Evolutionary conservation across 2,329 filamentous ascomycete species (phyloP).

Genomic region (Juglanconis juglandina): DNA sequence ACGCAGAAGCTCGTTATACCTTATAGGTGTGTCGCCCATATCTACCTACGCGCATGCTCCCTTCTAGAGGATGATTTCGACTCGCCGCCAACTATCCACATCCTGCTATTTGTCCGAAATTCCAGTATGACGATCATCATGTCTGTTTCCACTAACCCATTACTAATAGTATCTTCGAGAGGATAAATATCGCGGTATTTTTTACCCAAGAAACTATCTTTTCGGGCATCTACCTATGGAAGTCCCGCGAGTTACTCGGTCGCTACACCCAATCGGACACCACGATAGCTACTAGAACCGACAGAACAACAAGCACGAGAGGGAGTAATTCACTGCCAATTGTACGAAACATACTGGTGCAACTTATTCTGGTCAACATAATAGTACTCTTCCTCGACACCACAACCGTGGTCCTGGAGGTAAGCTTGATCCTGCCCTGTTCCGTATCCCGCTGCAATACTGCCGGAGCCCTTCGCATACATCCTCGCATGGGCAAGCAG

Average conservation of each 20-base stretch:
- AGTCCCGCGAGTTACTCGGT: slow-evolving; percentile 37
- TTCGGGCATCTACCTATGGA: slow-evolving; percentile 43
- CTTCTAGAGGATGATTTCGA: too few species aligned
- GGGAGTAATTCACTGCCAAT: background rate
- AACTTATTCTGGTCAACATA: slow-evolving; percentile 4
- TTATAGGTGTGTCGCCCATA: background rate
- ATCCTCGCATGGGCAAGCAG: too few species aligned
- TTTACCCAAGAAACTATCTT: slow-evolving; percentile 46
- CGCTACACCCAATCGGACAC: slow-evolving; percentile 25
- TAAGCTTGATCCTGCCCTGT: background rate
- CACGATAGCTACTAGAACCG: background rate
- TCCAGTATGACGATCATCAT: slow-evolving; percentile 3
- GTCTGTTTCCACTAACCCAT: too few species aligned
- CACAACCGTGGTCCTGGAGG: slow-evolving; percentile 1
- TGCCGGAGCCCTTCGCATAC: too few species aligned
- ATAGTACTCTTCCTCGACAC: background rate
- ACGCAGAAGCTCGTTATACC: background rate
- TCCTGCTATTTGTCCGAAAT: background rate
- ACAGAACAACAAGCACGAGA: background rate
- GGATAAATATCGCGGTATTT: slow-evolving; percentile 47
- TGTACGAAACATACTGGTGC: background rate
- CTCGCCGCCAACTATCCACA: background rate
- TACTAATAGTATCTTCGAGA: slow-evolving; percentile 39
- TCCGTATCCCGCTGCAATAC: too few species aligned
- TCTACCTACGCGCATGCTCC: background rate